Evolutionary conservation across 192 early-diverging fungal species (phyloP), one percentile per base, ranked within the genome.

Genomic region (Coemansia furcata): DNA sequence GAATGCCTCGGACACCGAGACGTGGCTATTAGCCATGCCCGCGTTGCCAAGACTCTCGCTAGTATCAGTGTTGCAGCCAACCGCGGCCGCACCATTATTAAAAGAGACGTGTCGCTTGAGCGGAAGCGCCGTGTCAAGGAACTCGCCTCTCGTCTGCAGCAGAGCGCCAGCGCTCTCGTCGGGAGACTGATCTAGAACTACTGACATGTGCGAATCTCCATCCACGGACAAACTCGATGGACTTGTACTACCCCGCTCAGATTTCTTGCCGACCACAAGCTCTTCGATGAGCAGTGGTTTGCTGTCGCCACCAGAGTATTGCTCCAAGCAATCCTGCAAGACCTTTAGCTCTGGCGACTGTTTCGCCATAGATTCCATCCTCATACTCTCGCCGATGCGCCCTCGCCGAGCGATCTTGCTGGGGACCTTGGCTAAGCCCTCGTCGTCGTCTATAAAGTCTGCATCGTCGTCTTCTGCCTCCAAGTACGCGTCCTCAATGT

Each of bases 401-500:
- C 9, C 23, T 21, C 50, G 62, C 19, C 54, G 29, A 15, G 50
- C 32, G 35, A 66, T 32, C 46, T 52, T 63, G 43, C 61, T 39
- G 39, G 33, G 40, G 43, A 54, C 40, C 30, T 47, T 40, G 54
- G 63, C 36, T 5, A 38, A 30, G 1, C 21, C 14, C 19, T 54
- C 12, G 23, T 72, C 70, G 49, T 71, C 76, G 30, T 70, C 73
- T 5, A 60, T 66, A 37, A 72, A 74, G 35, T 76, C 69, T 11
- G 81, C 77, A 62, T 89, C 89, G 15, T 89, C 89, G n/a, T 89
- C 87, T 1, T 83, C 81, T 8, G 86, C 74, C 65, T 81, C 78
- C 39, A 96, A 91, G 66, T 94, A 96, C 4, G 89, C 90, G 54
- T 96, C 92, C 57, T 96, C 93, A 30, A 85, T 86, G 26, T 90